Evolutionary conservation across 768 basidiomycete genomes (phyloP), one percentile per base, ranked within the genome.

Genomic region (Vararia minispora): DNA sequence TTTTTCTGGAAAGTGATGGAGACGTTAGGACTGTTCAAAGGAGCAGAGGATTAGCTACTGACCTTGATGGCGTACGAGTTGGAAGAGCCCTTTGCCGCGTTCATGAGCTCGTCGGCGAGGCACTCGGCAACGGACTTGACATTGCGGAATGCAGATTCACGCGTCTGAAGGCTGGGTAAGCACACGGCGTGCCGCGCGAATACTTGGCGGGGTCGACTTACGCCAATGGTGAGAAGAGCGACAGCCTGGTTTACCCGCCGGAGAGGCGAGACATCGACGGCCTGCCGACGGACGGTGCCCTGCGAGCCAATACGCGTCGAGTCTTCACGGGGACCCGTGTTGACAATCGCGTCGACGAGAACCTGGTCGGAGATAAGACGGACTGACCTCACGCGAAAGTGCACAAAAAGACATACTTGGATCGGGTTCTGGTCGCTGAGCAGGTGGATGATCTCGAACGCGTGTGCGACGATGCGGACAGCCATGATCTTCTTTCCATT

Each of bases 51-150:
- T 5, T n/a, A 16, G 23, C n/a, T 23, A 53, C 65, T 32, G 31
- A 86, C 85, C 87, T 97, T 98, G 76, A 99, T 99, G 46, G 94
- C 94, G 61, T 98, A 99, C 39, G 94, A 98, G 83, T 99, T 99
- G 57, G 92, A 97, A 35, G 95, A 98, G 48, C 95, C 95, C 72
- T 99, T 98, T 49, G 94, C 95, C 38, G 95, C 95, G 63, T 99
- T 99, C 76, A 98, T 97, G 57, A 98, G 83, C 64, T 99, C 95
- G 61, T 98, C 95, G 44, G 95, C 94, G 37, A 98, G 76, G 68
- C 94, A 97, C 69, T 98, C 94, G 44, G 95, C 91, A 53, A 99
- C 84, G 44, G 91, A 95, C 68, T 99, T 99, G 55, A 97, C 88
- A 69, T 99, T 99, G 66, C 95, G 89, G 90, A 99, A 99, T 37